Base-by-base conservation (phyloP, 2,329 filamentous ascomycete species). In the Pseudogymnoascus sp. region DNA sequence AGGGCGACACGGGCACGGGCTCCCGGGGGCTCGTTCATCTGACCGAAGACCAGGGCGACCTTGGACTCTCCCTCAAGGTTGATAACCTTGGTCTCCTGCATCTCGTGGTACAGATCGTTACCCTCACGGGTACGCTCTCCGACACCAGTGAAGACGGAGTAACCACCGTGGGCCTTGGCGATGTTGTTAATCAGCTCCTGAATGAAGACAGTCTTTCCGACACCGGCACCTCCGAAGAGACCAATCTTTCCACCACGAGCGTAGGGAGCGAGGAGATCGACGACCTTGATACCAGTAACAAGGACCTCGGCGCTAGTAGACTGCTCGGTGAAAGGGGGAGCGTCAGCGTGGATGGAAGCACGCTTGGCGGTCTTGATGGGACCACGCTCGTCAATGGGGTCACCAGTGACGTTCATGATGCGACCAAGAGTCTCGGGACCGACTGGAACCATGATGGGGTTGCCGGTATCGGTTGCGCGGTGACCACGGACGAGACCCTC, bases 161-260 rank as follows among this genome's bases (percentile, higher is more conserved):
- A 99, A 96, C 94, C 94, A 96, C 94, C 94, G 84, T 99, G 94
- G 73, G 94, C 94, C 87, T 97, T 97, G 82, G 94, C 94, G 77
- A 99, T 97, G 89, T 99, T 99, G 92, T 99, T 99, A 84, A 99
- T 99, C 77, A 99, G 83, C 84, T 99, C 94, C 86, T 99, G 94
- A 79, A 99, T 99, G 85, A 97, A 99, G 78, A 99, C 94, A 78
- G 94, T 99, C 89, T 99, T 99, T 81, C 94, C 94, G 85, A 99
- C 94, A 95, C 94, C 94, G 74, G 94, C 94, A 93, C 94, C 94
- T 82, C 94, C 94, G 83, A 99, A 99, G 72, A 99, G 92, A 90
- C 94, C 94, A 86, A 99, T 99, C 89, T 99, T 99, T 87, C 94
- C 94, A 91, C 94, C 94, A 95, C 94, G 94, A 78, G 94, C 94